A percentile compares a stretch with the other conserved stretches of the same genome.
Conservation (phyloP, 2,329 filamentous ascomycete genomes). For the Aspergillus neotritici region DNA sequence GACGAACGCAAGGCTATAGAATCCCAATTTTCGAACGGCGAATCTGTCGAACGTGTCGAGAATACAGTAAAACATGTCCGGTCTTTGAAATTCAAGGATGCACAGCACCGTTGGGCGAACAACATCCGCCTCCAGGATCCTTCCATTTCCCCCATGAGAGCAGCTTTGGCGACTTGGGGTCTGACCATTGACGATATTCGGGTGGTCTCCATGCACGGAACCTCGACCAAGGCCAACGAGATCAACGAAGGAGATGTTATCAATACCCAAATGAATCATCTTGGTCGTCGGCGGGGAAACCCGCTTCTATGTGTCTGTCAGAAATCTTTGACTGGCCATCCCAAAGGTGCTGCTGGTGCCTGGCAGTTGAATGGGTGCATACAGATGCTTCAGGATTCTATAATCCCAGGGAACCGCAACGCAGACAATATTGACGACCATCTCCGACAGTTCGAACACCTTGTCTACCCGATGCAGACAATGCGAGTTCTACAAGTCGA, state of each 20-base stretch:
- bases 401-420: constrained; percentile 92
- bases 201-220: constrained; percentile 95
- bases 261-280: constrained; percentile 85
- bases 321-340: constrained; percentile 94
- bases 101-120: constrained; percentile 83
- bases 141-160: constrained; percentile 84
- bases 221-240: constrained; percentile 94
- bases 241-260: constrained; percentile 97
- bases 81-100: constrained; percentile 68
- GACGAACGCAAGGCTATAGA: constrained; percentile 73
- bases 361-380: constrained; percentile 99
- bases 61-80: not conserved
- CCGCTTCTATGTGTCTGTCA: constrained; percentile 87
- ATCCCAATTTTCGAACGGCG: not conserved
- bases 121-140: constrained; percentile 93
- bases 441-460: constrained; percentile 25
- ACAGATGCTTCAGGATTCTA: constrained; percentile 82
- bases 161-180: constrained; percentile 91
- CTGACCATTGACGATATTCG: constrained; percentile 89
- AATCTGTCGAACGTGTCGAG: not conserved
- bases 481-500: constrained; percentile 24
- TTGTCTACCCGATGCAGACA: constrained; percentile 29
- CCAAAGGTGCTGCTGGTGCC: constrained; percentile 94
- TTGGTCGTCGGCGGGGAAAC: constrained; percentile 90
- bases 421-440: constrained; percentile 78